Evolutionary conservation across 169 alveolate species (phyloP).

Genomic region (Plasmodium chabaudi): DNA sequence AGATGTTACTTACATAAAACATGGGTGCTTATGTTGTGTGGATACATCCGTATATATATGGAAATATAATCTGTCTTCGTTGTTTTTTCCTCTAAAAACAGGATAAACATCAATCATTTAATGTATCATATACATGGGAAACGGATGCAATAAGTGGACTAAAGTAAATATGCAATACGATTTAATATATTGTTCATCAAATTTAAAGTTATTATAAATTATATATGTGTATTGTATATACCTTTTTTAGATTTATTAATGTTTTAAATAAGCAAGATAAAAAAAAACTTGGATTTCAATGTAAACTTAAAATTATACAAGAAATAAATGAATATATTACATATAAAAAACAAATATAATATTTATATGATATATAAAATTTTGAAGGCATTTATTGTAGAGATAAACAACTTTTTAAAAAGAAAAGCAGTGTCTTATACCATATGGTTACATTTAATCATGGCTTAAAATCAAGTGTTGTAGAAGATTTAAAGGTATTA

Average conservation of each 20-base stretch:
- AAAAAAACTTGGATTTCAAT: constrained; percentile 60
- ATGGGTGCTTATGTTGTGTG: background rate
- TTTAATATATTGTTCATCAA: constrained; percentile 2
- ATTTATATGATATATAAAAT: background rate
- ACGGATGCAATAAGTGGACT: constrained; percentile 70
- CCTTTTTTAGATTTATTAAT: constrained; percentile 37
- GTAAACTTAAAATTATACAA: constrained; percentile 21
- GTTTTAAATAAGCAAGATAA: constrained; percentile 67
- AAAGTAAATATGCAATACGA: constrained; percentile 29
- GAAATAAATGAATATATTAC: background rate
- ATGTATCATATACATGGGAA: constrained; percentile 72
- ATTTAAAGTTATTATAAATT: constrained; percentile 7
- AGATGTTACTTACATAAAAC: background rate
- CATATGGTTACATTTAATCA: constrained; percentile 72
- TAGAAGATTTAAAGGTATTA: constrained; percentile 58
- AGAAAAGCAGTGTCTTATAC: constrained; percentile 55
- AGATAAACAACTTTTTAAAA: constrained; percentile 56
- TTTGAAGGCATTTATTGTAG: constrained; percentile 65
- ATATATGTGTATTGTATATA: background rate
- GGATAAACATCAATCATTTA: constrained; percentile 67
- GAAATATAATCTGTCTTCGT: background rate
- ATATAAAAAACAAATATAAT: too few species aligned
- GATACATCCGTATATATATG: background rate
- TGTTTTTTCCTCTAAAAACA: constrained; percentile 15
- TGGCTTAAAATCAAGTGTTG: constrained; percentile 56